Evolutionary conservation across 306 rosid genomes (phyloP), one percentile per base, ranked within the genome.

Genomic region (Cicer arietinum): DNA sequence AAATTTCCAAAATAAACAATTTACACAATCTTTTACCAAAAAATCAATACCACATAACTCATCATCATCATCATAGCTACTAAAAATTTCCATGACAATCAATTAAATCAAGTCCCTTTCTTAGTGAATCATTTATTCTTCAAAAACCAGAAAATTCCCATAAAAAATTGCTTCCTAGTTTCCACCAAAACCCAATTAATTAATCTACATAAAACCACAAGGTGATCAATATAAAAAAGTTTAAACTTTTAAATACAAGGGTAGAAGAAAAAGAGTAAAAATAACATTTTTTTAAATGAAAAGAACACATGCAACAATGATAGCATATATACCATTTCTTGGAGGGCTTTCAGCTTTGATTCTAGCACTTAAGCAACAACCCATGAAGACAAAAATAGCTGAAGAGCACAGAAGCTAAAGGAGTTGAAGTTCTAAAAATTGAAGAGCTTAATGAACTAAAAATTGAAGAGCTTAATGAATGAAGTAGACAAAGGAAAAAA

Each of bases 311-410:
- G 58, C 50, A 81, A 79, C 35, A 75, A 63, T 30, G 18, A 10
- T 44, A 14, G n/a, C 65, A 14, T 42, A 41, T 22, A 42, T 85
- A 92, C 96, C 99, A 82, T 89, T 75, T 1, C 79, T 90, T 61
- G 84, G 86, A 82, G 97, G 92, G 88, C 97, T 95, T 63, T 92
- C 97, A 74, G 98, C 99, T 82, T 95, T 95, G 84, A 95, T 85
- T 70, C 85, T 86, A 10, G 90, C 89, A 85, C 98, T 89, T 0
- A 77, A 79, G 83, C 98, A 92, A 59, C 97, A 90, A 80, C 99
- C 99, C 99, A 95, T 95, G 61, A 80, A 45, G 74, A 18, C 17
- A 58, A 30, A 51, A 40, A 71, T 45, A 77, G 67, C 77, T 77
- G 46, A 64, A 72, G 41, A 67, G 75, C 44, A 67, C 16, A 77